Evolutionary conservation across 164 flowering plant genomes (phyloP).

Genomic region (Vitis riparia): DNA sequence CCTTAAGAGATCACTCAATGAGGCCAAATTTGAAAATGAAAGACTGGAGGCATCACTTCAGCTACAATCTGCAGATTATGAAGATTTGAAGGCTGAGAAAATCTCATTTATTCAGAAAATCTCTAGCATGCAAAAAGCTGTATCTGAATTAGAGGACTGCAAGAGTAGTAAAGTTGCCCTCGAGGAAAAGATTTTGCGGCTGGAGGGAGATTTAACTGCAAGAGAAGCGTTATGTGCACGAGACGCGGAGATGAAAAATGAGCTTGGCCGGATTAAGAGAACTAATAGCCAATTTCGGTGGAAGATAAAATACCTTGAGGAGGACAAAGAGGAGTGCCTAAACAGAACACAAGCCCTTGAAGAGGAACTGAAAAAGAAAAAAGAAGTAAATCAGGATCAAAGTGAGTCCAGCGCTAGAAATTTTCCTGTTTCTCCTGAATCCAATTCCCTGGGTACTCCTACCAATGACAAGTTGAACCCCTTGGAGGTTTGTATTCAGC

Average conservation of each 20-base stretch:
- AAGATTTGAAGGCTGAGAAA: slow-evolving; percentile 53
- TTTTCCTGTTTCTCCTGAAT: slow-evolving; percentile 11
- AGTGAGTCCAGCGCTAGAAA: slow-evolving; percentile 11
- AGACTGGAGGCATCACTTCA: slow-evolving; percentile 56
- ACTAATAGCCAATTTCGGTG: slow-evolving; percentile 55
- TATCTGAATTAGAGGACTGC: slow-evolving; percentile 58
- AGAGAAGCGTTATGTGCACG: slow-evolving; percentile 56
- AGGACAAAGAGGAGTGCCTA: slow-evolving; percentile 46
- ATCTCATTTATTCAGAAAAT: slow-evolving; percentile 39
- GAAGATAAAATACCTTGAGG: slow-evolving; percentile 49
- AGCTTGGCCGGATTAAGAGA: slow-evolving; percentile 50
- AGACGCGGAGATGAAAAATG: slow-evolving; percentile 63
- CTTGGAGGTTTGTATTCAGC: slow-evolving; percentile 24
- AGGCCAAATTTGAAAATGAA: slow-evolving; percentile 50
- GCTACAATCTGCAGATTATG: slow-evolving; percentile 42
- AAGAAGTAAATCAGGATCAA: slow-evolving; percentile 24
- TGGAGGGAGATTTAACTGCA: slow-evolving; percentile 63
- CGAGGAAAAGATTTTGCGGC: slow-evolving; percentile 62
- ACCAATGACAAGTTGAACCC: slow-evolving; percentile 10
- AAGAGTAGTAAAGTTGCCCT: slow-evolving; percentile 38
- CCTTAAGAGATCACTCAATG: slow-evolving; percentile 42
- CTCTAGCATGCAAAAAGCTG: slow-evolving; percentile 36
- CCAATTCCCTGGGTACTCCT: slow-evolving; percentile 2
- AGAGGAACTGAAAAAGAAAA: slow-evolving; percentile 35
- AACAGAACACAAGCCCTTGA: slow-evolving; percentile 42